Evolutionary conservation across 768 basidiomycete species (phyloP).

Genomic region (Suillus fuscotomentosus): DNA sequence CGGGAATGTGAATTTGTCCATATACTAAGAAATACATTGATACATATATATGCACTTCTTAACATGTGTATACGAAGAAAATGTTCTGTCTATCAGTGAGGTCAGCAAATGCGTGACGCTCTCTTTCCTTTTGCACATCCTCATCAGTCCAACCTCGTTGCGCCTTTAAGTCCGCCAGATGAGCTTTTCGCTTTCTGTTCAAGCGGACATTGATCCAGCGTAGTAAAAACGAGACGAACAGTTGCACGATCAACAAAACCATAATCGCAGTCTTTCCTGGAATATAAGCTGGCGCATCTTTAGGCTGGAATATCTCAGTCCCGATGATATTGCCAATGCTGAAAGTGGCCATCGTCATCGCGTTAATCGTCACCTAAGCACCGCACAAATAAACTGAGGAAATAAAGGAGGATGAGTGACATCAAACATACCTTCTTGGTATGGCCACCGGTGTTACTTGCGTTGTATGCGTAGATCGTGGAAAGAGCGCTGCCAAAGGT

Average conservation of each 20-base stretch:
- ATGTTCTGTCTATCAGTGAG: slow-evolving; percentile 65
- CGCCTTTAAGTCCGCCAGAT: slow-evolving; percentile 43
- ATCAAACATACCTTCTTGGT: slow-evolving; percentile 53
- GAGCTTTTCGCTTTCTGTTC: slow-evolving; percentile 45
- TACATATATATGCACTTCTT: slow-evolving; percentile 26
- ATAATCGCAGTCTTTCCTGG: slow-evolving; percentile 68
- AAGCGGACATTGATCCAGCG: slow-evolving; percentile 54
- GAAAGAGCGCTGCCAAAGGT: slow-evolving; percentile 61
- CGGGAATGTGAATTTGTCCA: neutral
- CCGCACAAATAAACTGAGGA: neutral
- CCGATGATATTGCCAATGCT: slow-evolving; percentile 62
- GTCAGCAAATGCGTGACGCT: slow-evolving; percentile 61
- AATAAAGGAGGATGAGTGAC: neutral
- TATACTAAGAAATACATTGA: neutral
- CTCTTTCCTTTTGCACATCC: slow-evolving; percentile 56
- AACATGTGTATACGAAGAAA: slow-evolving; percentile 53
- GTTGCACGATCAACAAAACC: slow-evolving; percentile 52
- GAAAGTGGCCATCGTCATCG: slow-evolving; percentile 56
- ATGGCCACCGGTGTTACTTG: slow-evolving; percentile 61
- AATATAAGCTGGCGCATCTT: slow-evolving; percentile 60
- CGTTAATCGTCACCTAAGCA: slow-evolving; percentile 52
- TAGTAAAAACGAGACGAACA: slow-evolving; percentile 46
- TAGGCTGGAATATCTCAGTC: slow-evolving; percentile 59
- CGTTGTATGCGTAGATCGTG: slow-evolving; percentile 62
- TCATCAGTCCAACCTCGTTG: slow-evolving; percentile 55